Percentiles rank a stretch among this genome's conserved stretches.
phyloP scores from a whole-genome alignment of 2,329 filamentous ascomycete genomes.

The Curvularia lunata region DNA sequence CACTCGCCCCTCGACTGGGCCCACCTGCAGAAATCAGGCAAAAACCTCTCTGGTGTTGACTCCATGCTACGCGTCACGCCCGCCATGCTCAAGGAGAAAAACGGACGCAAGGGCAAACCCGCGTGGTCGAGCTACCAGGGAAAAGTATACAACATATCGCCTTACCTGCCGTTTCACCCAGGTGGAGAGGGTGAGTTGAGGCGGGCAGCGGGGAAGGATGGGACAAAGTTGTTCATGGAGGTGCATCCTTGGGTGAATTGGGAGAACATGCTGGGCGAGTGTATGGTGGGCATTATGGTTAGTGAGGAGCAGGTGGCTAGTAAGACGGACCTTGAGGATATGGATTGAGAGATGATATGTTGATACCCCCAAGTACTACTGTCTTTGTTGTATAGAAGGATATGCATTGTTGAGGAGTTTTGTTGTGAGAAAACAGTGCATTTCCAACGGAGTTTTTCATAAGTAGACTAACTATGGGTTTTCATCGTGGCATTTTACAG shows the following conservation, averaged over 20 bases:
- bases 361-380: conserved; percentile 21
- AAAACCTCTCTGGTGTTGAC: conserved; percentile 56
- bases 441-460: too few species aligned
- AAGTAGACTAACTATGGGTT: too few species aligned
- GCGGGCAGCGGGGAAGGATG: conserved; percentile 78
- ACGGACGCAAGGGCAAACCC: conserved; percentile 81
- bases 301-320: conserved; percentile 55
- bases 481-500: too few species aligned
- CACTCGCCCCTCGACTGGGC: conserved; percentile 98
- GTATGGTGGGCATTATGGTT: conserved; percentile 67
- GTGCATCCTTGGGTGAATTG: conserved; percentile 73
- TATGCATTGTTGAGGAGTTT: conserved; percentile 12
- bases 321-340: conserved; percentile 58
- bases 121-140: conserved; percentile 91
- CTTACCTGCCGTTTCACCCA: conserved; percentile 89
- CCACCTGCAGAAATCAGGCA: conserved; percentile 74
- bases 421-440: background rate
- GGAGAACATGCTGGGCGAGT: conserved; percentile 69
- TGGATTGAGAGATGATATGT: conserved; percentile 58
- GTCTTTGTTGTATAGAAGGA: conserved; percentile 9
- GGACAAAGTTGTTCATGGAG: conserved; percentile 66
- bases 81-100: conserved; percentile 76
- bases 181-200: conserved; percentile 82
- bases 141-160: conserved; percentile 91
- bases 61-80: conserved; percentile 77